These are phyloP conservation scores for Sophora flavescens DNA, from an alignment of 306 rosid species.

Conservation along the genomic window DNA sequence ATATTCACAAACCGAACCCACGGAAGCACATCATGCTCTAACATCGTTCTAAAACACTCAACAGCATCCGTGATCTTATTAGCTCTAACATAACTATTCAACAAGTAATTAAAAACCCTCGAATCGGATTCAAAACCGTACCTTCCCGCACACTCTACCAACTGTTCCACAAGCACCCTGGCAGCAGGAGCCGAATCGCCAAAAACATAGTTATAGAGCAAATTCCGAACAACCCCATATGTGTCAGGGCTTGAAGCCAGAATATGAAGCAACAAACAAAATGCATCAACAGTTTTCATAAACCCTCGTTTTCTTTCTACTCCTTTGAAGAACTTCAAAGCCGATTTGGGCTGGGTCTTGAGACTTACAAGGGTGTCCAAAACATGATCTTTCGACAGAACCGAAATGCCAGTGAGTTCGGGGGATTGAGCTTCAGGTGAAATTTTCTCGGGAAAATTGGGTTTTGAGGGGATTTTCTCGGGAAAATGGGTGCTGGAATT, in stretches of 20 bases:
- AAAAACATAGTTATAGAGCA: slow-evolving; percentile 55
- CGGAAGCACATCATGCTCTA: slow-evolving; percentile 54
- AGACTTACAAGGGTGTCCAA: slow-evolving; percentile 57
- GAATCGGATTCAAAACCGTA: slow-evolving; percentile 52
- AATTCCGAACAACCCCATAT: slow-evolving; percentile 6
- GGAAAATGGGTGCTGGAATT: slow-evolving; percentile 4
- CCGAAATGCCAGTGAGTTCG: not conserved
- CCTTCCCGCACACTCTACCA: slow-evolving; percentile 57
- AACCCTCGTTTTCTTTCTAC: slow-evolving; percentile 50
- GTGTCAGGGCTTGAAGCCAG: slow-evolving; percentile 46
- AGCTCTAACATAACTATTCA: slow-evolving; percentile 70
- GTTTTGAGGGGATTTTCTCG: slow-evolving; percentile 20
- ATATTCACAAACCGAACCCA: slow-evolving; percentile 57
- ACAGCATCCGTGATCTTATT: slow-evolving; percentile 59
- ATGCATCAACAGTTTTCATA: slow-evolving; percentile 48
- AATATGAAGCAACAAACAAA: slow-evolving; percentile 70
- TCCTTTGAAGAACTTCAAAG: slow-evolving; percentile 56
- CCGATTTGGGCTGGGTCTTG: slow-evolving; percentile 56
- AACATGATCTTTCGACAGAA: slow-evolving; percentile 40
- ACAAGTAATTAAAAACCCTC: slow-evolving; percentile 61
- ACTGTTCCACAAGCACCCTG: slow-evolving; percentile 42
- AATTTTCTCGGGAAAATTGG: slow-evolving; percentile 30
- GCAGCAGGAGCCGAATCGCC: slow-evolving; percentile 54
- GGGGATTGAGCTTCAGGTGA: not conserved
- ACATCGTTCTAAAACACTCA: slow-evolving; percentile 59